Base-by-base conservation (phyloP, 2,329 filamentous ascomycete species). In the Penicillium sp. region DNA sequence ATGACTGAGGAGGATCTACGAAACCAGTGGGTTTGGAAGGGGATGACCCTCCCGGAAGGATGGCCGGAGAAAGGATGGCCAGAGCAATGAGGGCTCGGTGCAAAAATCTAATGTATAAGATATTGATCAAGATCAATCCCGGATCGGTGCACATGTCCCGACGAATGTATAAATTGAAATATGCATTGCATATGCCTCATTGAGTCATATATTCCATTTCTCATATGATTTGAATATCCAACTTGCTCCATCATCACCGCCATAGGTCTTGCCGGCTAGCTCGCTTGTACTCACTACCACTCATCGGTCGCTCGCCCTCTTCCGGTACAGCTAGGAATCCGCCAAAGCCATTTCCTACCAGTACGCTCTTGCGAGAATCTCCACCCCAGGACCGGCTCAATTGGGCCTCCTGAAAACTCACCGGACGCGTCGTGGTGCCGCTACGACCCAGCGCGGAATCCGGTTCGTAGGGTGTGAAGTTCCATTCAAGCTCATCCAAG, bases 261-360 rank as follows among this genome's bases (percentile, higher is more conserved):
- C 74, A 76, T 15, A 76, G 41, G 68, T 76, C 74, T 53, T 67
- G 63, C 45, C 66, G 68, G 50, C 70, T 74, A 18, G 67, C 63
- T n/a, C 71, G 63, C 54, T 59, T 68, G 51, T 65, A 66, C 9
- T 65, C 69, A 7, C 68, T 62, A 48, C 70, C 73, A 51, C 73
- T 77, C 59, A 63, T 65, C 4, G 73, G 72, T 23, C 72, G 64
- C 25, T 66, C 69, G 48, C 81, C 81, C 7, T 62, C 60, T 20
- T 73, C 73, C 1, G 86, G 86, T n/a, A 88, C 80, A 18, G 85
- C 84, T 18, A 88, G 70, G 70, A 85, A 88, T 0, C 85, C 85
- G 26, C 85, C 85, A 57, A 86, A 86, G 2, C 85, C 85, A 66
- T 88, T 88, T 0, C 84, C 85, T 0, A 88, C 85, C n/a, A 88